Base-by-base conservation (phyloP, 179 eudicot genomes). In the Silene noctiflora region DNA sequence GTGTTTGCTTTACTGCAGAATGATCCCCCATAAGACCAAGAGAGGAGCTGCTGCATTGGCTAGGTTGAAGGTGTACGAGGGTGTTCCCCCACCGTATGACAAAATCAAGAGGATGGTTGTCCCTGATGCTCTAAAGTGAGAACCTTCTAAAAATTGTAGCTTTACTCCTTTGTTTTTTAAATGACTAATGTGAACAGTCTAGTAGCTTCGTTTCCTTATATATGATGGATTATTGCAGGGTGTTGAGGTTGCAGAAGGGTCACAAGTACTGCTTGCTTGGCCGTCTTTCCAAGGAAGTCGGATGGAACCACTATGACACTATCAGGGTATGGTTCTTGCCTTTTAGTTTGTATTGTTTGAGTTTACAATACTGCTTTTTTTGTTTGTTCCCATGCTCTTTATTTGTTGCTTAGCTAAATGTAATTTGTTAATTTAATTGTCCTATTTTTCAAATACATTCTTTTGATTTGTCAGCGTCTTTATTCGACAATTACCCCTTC, bases 111-210 rank as follows among this genome's bases (percentile, higher is more conserved):
- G 93, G 80, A 89, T 92, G 89, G 97, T 92, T 46, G 89, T 92
- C 59, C 97, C 96, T 14, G 97, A 92, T 87, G 96, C 97, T 60
- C 93, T 92, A 24, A 92, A 91, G 97, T 90, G 78, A 85, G 97
- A 78, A 25, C 16, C 31, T 12, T 51, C 1, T 51, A 0, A 12
- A 2, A 11, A 51, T 14, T 51, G 14, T 63, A 13, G 35, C 17
- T 25, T 5, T 3, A 1, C 8, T 25, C 3, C 4, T 14, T 24
- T 63, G 29, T 22, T 61, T 0, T 39, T 39, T 39, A 7, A 35
- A 35, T 35, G 42, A 6, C 10, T 39, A 39, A 39, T 39, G 46
- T 0, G 10, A 39, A 11, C 46, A 7, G 11, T 39, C 10, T 39
- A 10, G 4, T 7, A 39, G 46, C 46, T 62, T 31, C 11, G 35